A percentile compares a stretch with the other conserved stretches of the same genome.
These are phyloP conservation scores for Ilyonectria destructans DNA, from an alignment of 2,329 filamentous ascomycete species.

Conservation along the genomic window DNA sequence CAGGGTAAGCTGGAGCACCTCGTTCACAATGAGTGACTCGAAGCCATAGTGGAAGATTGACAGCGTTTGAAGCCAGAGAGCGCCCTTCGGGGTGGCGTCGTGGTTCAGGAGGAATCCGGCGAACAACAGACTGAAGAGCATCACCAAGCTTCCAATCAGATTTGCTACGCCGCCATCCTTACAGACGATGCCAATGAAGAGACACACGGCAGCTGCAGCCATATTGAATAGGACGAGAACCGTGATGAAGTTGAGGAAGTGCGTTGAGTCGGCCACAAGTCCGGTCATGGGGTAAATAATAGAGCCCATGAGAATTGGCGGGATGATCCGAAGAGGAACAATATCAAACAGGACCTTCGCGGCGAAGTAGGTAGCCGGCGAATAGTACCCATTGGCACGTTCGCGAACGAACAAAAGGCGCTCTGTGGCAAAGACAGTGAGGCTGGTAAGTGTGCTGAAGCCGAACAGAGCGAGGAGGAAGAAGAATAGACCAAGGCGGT, in stretches of 20 bases:
- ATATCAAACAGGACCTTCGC: conserved; percentile 99
- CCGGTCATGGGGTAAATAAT: conserved; percentile 99
- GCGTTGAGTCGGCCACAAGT: conserved; percentile 83
- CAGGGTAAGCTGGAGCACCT: conserved; percentile 90
- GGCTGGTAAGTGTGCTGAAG: conserved; percentile 94
- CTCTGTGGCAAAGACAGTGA: conserved; percentile 94
- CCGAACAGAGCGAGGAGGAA: conserved; percentile 96
- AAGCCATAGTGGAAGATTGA: conserved; percentile 99
- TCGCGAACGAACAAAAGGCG: conserved; percentile 93
- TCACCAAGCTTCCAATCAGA: conserved; percentile 92
- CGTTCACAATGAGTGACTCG: conserved; percentile 96
- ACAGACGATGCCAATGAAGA: conserved; percentile 97
- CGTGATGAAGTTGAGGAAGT: conserved; percentile 93
- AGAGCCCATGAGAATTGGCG: conserved; percentile 93
- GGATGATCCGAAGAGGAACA: conserved; percentile 92
- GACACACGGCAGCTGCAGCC: conserved; percentile 91
- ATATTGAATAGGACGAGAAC: conserved; percentile 97
- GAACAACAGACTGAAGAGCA: conserved; percentile 97
- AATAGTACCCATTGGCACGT: conserved; percentile 96
- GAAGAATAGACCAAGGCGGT: conserved; percentile 96
- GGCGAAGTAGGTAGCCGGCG: conserved; percentile 92
- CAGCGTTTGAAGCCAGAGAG: conserved; percentile 91
- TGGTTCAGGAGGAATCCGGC: conserved; percentile 95
- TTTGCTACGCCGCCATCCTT: conserved; percentile 93
- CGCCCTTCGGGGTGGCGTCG: conserved; percentile 88